A percentile compares a stretch with the other conserved stretches of the same genome.
phyloP scores from a whole-genome alignment of 2,329 filamentous ascomycete genomes.

The Harringtonia aguacate region DNA sequence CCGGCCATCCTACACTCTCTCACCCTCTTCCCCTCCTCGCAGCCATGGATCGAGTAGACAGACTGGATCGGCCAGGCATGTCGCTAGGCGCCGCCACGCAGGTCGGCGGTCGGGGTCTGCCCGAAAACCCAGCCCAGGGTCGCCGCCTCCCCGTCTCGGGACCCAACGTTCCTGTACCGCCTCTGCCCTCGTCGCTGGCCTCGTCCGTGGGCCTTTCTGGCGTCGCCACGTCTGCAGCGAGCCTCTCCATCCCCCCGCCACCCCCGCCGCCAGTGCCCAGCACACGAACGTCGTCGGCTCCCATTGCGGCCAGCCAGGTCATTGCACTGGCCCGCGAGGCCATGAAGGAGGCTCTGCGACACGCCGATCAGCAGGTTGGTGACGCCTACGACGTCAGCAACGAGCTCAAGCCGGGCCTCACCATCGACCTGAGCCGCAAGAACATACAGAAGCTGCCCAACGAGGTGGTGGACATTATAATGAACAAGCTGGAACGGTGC shows the following conservation, averaged over 20 bases:
- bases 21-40: background rate
- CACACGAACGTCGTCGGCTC: constrained; percentile 30
- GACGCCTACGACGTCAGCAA: constrained; percentile 48
- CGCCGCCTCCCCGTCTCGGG: constrained; percentile 19
- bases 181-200: constrained; percentile 11
- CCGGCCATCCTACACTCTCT: too few relatives aligned
- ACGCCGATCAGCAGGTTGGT: constrained; percentile 52
- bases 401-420: constrained; percentile 59
- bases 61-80: constrained; percentile 9
- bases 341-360: constrained; percentile 55
- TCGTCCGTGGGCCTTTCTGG: background rate
- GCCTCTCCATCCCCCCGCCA: constrained; percentile 25
- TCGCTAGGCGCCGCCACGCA: constrained; percentile 8
- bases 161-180: constrained; percentile 12
- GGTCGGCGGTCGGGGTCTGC: constrained; percentile 17
- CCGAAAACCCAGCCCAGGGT: constrained; percentile 24
- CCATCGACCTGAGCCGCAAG: constrained; percentile 68
- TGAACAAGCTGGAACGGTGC: constrained; percentile 62
- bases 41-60: constrained; percentile 11
- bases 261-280: constrained; percentile 13
- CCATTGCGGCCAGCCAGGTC: constrained; percentile 52
- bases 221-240: constrained; percentile 11
- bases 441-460: constrained; percentile 61
- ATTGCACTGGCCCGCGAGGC: constrained; percentile 55
- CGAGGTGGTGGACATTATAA: constrained; percentile 65